Evolutionary conservation across 331 rosid genomes (phyloP), one percentile per base, ranked within the genome.

Genomic region (Spiraea crenata): DNA sequence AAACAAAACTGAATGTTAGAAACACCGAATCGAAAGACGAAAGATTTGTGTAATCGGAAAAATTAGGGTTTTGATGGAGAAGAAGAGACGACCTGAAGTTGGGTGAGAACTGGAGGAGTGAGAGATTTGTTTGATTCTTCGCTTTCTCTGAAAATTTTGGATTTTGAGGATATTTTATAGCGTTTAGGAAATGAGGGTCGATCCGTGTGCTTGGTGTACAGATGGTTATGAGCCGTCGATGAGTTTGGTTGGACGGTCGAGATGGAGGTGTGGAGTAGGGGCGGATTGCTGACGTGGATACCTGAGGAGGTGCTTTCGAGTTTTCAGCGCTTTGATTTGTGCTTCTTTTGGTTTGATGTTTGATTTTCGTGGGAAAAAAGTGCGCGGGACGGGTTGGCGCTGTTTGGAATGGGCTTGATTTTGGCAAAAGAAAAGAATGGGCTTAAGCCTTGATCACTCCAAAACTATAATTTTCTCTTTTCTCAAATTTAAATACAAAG

Each of bases 271-370:
- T 3, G 3, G 31, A 7, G 6, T 3, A 40, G 48, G 69, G 6
- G 62, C 41, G 74, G 82, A 77, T 77, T 70, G 77, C 34, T 65
- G 77, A 72, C 82, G 65, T 65, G 77, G 82, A 0, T 49, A 9
- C 4, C 8, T 38, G 31, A 11, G 42, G 46, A 61, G 51, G 17
- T 55, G 51, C 3, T 57, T 70, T 31, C 4, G 5, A 56, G 2
- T 9, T 5, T 19, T 48, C 37, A 3, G 66, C 72, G 68, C 54
- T 25, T 61, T 61, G 7, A 40, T 64, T 37, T 44, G 57, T 67
- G 57, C 57, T 44, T 49, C 47, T 25, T 55, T 55, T 65, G 49
- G 52, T 73, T 63, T 73, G 52, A 48, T n/a, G n/a, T n/a, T 48
- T 13, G 38, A 15, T 49, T 55, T 63, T 63, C 20, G 39, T 20